Base-by-base conservation (phyloP, 805 yeast genomes). In the Saturnispora serradocipensis region DNA sequence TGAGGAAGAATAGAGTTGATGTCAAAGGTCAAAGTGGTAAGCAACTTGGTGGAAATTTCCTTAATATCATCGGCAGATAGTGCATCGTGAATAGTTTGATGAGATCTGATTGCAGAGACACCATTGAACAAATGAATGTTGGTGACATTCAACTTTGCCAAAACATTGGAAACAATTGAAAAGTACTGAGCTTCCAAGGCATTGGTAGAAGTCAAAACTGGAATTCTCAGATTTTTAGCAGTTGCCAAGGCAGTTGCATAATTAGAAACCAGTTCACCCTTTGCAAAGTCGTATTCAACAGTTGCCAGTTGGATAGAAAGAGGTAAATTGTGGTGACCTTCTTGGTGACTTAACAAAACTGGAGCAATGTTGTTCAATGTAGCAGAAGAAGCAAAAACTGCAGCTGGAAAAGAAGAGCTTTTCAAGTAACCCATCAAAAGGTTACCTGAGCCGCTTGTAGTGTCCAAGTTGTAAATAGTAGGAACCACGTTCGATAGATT, bases 361-460 rank as follows among this genome's bases (percentile, higher is more conserved):
- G 87, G 82, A 50, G 77, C 80, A 81, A 90, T 82, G 61, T 75
- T 80, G 20, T 77, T 72, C 63, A 89, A 73, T 25, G 89, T 80
- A 28, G 88, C 82, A 55, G 80, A 78, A 30, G 88, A 78, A 42
- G 90, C 83, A 45, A 83, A 74, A 38, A 90, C 49, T 55, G 82
- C 72, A 11, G 56, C 53, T 10, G 68, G 59, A 36, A 58, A 52
- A 1, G 52, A 45, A 24, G 60, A 50, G 42, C 64, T 60, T 45
- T 59, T 59, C 53, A 79, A 66, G 68, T 82, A 90, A 38, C 97
- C 97, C 48, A 86, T 71, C 45, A 91, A 75, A 27, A 86, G 78
- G 55, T 81, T 76, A 45, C 91, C 87, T 32, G 96, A 93, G 60
- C 97, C 97, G 2, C 84, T 72, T 65, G 96, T 81, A 52, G 87